Evolutionary conservation across 306 rosid genomes (phyloP), one percentile per base, ranked within the genome.

Genomic region (Gillenia trifoliata): DNA sequence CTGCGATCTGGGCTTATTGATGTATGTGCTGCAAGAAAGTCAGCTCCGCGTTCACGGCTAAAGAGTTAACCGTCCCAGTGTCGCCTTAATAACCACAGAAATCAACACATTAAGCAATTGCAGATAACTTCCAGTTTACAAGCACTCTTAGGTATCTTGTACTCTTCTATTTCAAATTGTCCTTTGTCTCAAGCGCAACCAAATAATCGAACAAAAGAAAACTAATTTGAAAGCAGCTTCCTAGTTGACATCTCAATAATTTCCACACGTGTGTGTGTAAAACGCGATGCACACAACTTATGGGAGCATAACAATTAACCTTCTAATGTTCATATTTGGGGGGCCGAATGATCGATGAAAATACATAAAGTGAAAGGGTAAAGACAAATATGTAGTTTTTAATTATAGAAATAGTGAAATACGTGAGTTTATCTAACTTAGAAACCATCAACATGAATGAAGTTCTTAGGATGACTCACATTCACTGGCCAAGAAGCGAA

Each of bases 401-500:
- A 12, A 1, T 15, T 47, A 38, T 8, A 38, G 41, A 38, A 38
- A 38, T 47, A 13, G 19, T n/a, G 26, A 55, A 9, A 55, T 9
- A 9, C 12, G 11, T 10, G 23, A 57, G 25, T 25, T 57, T 26
- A 50, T 30, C 15, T 34, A 12, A 34, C 30, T 25, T n/a, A n/a
- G 11, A 36, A 75, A 50, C 38, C 59, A 22, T 57, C 73, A 69
- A 64, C 22, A 56, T 23, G 16, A 45, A 36, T 45, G 57, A 69
- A 65, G 49, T 68, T 74, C 77, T 61, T 28, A 65, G 61, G 80
- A 76, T 75, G 76, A 64, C 93, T 88, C 80, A 92, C 97, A 84
- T 92, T 92, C 56, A 92, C 93, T 6, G 97, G 92, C 97, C 97
- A 92, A 68, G 75, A 88, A 92, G 28, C 83, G 88, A 77, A 89